Evolutionary conservation across 1,284 basidiomycete genomes (phyloP).

Genomic region (Singerocomus rubriflavus): DNA sequence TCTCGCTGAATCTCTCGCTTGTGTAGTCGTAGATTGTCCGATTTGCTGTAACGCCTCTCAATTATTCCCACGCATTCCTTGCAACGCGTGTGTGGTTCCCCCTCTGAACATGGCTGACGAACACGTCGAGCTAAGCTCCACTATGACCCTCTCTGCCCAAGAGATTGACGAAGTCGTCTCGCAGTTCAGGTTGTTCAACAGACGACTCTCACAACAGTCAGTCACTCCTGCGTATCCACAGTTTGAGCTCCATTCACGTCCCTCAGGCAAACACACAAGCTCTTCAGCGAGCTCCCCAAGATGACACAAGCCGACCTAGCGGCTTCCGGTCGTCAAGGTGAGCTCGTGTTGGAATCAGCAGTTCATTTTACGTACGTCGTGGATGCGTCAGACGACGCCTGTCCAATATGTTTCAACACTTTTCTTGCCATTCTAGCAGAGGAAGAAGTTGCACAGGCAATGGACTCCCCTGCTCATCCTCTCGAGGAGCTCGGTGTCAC

Average conservation of each 20-base stretch:
- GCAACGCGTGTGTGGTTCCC: conserved; percentile 1
- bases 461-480: conserved; percentile 72
- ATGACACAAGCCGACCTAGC: conserved; percentile 43
- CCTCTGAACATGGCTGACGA: conserved; percentile 26
- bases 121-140: conserved; percentile 5
- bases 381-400: conserved; percentile 49
- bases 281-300: conserved; percentile 40
- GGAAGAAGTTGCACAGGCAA: conserved; percentile 63
- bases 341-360: background rate
- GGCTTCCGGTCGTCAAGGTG: conserved; percentile 38
- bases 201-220: conserved; percentile 27
- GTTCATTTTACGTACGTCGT: background rate
- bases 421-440: conserved; percentile 65
- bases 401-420: conserved; percentile 68
- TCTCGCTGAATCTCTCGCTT: conserved; percentile 31
- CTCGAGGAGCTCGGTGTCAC: conserved; percentile 68
- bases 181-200: conserved; percentile 31
- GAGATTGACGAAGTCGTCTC: conserved; percentile 34
- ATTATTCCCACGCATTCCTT: conserved; percentile 29
- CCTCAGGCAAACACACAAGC: conserved; percentile 33
- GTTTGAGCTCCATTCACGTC: conserved; percentile 11
- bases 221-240: background rate
- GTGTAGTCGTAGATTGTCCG: conserved; percentile 27
- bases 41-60: conserved; percentile 22
- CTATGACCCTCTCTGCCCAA: conserved; percentile 21